Conservation (phyloP, 2,329 filamentous ascomycete species). For the Fusarium anguioides region DNA sequence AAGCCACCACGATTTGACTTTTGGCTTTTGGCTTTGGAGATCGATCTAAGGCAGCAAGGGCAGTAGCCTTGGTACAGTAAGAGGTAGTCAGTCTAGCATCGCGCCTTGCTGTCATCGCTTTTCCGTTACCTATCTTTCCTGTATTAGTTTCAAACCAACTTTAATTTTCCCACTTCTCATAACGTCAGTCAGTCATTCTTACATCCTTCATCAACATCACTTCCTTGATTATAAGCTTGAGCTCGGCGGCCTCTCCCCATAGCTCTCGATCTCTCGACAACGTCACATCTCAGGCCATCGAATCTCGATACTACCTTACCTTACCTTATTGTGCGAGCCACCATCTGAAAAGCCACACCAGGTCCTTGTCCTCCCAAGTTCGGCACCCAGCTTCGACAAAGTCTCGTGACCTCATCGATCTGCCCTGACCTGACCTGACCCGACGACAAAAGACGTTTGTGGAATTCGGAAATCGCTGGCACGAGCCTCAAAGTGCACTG, state of each 20-base stretch:
- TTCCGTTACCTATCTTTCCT: no score
- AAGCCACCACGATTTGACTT: slow-evolving; percentile 13
- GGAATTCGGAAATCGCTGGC: slow-evolving; percentile 26
- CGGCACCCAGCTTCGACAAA: slow-evolving; percentile 17
- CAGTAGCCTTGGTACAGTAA: slow-evolving; percentile 3
- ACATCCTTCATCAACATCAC: slow-evolving; percentile 29
- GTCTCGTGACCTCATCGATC: slow-evolving; percentile 37
- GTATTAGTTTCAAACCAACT: slow-evolving; percentile 26
- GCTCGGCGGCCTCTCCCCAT: neutral
- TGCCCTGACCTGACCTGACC: slow-evolving; percentile 3
- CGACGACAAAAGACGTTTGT: slow-evolving; percentile 17
- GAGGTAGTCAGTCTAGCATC: slow-evolving; percentile 31
- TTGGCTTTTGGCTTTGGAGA: slow-evolving; percentile 6
- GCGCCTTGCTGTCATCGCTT: slow-evolving; percentile 35
- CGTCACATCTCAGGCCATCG: neutral
- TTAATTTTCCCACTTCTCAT: slow-evolving; percentile 32
- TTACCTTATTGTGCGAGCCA: slow-evolving; percentile 20
- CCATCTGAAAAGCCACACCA: slow-evolving; percentile 23
- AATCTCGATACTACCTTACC: slow-evolving; percentile 5
- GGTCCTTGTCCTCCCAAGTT: slow-evolving; percentile 32
- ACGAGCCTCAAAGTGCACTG: slow-evolving; percentile 37
- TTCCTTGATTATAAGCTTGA: slow-evolving; percentile 7
- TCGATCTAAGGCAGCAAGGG: slow-evolving; percentile 16
- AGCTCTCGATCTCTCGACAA: no score
- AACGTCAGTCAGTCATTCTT: slow-evolving; percentile 25